phyloP scores from a whole-genome alignment of 2,329 filamentous ascomycete species.

The Fusarium sp. region DNA sequence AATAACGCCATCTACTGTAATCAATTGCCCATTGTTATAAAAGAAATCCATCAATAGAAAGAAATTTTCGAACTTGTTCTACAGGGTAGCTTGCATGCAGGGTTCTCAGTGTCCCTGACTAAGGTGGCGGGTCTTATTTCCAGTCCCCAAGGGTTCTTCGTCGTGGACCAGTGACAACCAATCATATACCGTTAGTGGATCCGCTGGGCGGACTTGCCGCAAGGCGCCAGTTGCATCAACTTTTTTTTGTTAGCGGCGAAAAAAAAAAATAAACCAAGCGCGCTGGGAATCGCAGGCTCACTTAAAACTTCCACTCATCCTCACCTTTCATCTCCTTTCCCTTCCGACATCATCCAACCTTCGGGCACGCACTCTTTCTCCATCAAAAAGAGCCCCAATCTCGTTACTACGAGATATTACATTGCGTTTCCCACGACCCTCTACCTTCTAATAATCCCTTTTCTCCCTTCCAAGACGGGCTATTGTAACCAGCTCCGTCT shows the following conservation, averaged over 20 bases:
- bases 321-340: slow-evolving; percentile 39
- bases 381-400: slow-evolving; percentile 41
- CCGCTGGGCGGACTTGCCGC: slow-evolving; percentile 41
- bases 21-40: neutral
- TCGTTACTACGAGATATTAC: slow-evolving; percentile 37
- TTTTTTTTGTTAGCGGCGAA: slow-evolving; percentile 47
- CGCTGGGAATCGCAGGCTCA: slow-evolving; percentile 37
- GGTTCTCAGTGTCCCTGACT: slow-evolving; percentile 16
- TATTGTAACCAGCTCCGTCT: slow-evolving; percentile 26
- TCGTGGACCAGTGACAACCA: neutral
- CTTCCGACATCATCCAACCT: slow-evolving; percentile 45
- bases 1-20: neutral
- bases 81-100: slow-evolving; percentile 9
- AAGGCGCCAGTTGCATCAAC: slow-evolving; percentile 33
- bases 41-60: neutral
- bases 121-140: slow-evolving; percentile 27
- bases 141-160: slow-evolving; percentile 19
- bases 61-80: neutral
- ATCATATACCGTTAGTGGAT: neutral
- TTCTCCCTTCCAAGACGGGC: slow-evolving; percentile 27
- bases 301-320: slow-evolving; percentile 47
- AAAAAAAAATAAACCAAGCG: slow-evolving; percentile 45
- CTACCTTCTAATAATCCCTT: slow-evolving; percentile 30
- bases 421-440: slow-evolving; percentile 38
- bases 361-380: slow-evolving; percentile 48